Evolutionary conservation across 176 grass and related monocot genomes (phyloP), one percentile per base, ranked within the genome.

Genomic region (Triticum urartu): DNA sequence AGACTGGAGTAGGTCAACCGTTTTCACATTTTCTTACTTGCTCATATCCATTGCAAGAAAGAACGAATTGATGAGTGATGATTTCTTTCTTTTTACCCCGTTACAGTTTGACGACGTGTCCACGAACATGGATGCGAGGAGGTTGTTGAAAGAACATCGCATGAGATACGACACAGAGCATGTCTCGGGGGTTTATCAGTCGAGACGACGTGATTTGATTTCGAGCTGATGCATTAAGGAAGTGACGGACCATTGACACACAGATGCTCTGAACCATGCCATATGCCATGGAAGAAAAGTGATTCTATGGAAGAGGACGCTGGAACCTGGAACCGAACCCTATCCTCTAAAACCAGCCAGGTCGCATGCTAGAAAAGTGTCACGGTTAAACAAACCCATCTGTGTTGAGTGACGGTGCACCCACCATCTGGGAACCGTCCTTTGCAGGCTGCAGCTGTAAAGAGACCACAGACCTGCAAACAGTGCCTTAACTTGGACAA

Each of bases 1-100:
- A 1, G 52, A 3, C 38, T 78, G 64, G 40, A 90, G 84, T 45
- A 43, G 84, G 73, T 83, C 89, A 87, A 73, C 88, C 72, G 54
- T 63, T 77, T 68, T 70, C 36, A 18, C 35, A 77, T 38, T 48
- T 7, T 24, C 59, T 54, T 89, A 79, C 75, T 65, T 18, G 77
- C 5, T 60, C 34, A 26, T 48, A 50, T 70, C 70, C 22, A 12
- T 59, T 30, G 35, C 2, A 39, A 17, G 30, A 5, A 67, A 33
- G 64, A 33, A 35, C 66, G 33, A 68, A 34, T 7, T 68, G 13
- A 18, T 0, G 9, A n/a, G 1, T 21, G 7, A 5, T n/a, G 68
- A 11, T 21, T 68, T 36, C 6, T 36, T 5, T 17, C 14, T 6
- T 54, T 18, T 52, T 4, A 14, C 13, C 11, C 13, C 5, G 7